phyloP scores from a whole-genome alignment of 2,329 filamentous ascomycete species.

The Hypoxylon sp. region DNA sequence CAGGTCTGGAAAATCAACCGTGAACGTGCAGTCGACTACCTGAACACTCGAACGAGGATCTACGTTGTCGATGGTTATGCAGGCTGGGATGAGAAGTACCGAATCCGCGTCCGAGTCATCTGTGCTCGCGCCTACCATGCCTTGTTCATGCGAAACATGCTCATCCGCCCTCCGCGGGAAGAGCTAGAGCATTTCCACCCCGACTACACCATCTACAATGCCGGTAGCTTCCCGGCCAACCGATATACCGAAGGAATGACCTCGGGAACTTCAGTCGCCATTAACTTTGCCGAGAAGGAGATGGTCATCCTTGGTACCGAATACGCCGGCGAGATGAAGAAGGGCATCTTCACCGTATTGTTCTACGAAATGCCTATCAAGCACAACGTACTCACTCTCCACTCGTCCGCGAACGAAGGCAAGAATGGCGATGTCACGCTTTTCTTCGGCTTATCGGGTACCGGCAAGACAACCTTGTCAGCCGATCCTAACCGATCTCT shows the following conservation, averaged over 20 bases:
- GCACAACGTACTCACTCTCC: slow-evolving; percentile 98
- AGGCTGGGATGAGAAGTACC: slow-evolving; percentile 98
- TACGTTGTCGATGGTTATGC: slow-evolving; percentile 98
- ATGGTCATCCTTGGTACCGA: slow-evolving; percentile 99
- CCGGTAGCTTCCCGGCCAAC: slow-evolving; percentile 98
- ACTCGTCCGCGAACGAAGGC: slow-evolving; percentile 99
- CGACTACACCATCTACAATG: slow-evolving; percentile 99
- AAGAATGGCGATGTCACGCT: slow-evolving; percentile 95
- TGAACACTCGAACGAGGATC: slow-evolving; percentile 98
- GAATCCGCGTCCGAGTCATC: slow-evolving; percentile 96
- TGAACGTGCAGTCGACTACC: slow-evolving; percentile 97
- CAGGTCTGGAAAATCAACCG: slow-evolving; percentile 99
- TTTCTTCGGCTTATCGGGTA: slow-evolving; percentile 99
- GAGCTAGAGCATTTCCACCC: slow-evolving; percentile 98
- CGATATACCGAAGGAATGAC: slow-evolving; percentile 99
- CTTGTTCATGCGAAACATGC: slow-evolving; percentile 99
- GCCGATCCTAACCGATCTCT: slow-evolving; percentile 96
- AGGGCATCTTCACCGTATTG: slow-evolving; percentile 98
- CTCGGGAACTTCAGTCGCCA: slow-evolving; percentile 95
- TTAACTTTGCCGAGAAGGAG: slow-evolving; percentile 99
- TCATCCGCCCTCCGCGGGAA: slow-evolving; percentile 91
- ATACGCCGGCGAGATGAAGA: slow-evolving; percentile 98
- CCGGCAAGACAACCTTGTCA: slow-evolving; percentile 98
- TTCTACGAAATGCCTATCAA: slow-evolving; percentile 99
- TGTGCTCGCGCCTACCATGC: slow-evolving; percentile 99